Base-by-base conservation (phyloP, 148 eudicot species). In the Rhododendron mucronatum region DNA sequence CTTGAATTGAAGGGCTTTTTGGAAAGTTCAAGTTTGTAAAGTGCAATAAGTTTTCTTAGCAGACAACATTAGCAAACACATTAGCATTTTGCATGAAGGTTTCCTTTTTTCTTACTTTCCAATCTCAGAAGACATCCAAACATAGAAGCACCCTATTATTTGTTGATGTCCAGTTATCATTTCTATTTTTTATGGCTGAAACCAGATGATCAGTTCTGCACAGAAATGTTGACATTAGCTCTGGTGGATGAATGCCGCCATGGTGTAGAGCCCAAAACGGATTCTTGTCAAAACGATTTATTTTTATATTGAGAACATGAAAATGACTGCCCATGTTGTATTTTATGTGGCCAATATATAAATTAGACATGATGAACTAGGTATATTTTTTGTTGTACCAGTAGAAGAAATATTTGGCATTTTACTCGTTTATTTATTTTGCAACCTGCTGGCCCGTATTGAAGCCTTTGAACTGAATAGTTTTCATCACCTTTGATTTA, bases 171-270 rank as follows among this genome's bases (percentile, higher is more conserved):
- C 3, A 59, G 39, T 28, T 78, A 15, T 63, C 20, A 8, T 48
- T 14, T 50, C 39, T 37, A 37, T 37, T 37, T 96, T 78, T 88
- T 97, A 73, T 93, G 98, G 96, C 91, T 97, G 78, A 93, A 95
- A 86, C 90, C 98, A 1, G 95, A 94, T 80, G 99, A 97, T 85
- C 94, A 91, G 82, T 97, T 97, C 88, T 97, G 95, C 94, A 91
- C 99, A 28, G 98, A 97, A 85, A 94, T 97, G 99, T 89, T 97
- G 85, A 93, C 95, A 3, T 61, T 89, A 84, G 95, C 96, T 39
- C 96, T 95, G 75, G 93, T 86, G 41, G 99, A 93, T 55, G 95
- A 92, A 85, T 86, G 93, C 84, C 91, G 86, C 33, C 48, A 63
- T 85, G 94, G 89, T 82, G 65, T 86, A 7, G 91, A 92, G 65